Evolutionary conservation across 164 flowering plant species (phyloP).

Genomic region (Liquidambar formosana): DNA sequence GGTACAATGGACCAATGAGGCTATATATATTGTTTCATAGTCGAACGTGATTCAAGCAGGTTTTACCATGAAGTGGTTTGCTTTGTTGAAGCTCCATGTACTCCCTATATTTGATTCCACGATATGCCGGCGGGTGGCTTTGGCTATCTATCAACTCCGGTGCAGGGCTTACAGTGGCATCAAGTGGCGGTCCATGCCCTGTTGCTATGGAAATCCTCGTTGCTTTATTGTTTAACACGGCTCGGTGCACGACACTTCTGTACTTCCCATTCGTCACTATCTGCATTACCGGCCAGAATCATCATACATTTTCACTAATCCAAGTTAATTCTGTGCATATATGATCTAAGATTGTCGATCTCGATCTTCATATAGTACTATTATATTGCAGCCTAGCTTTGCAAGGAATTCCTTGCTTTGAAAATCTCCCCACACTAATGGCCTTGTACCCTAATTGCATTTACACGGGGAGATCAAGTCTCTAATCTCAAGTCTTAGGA

Average conservation of each 20-base stretch:
- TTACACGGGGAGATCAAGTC: no score
- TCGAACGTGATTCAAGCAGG: conserved; percentile 28
- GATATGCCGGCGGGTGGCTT: conserved; percentile 5
- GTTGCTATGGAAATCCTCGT: conserved; percentile 31
- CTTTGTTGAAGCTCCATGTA: conserved; percentile 29
- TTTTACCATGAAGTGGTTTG: conserved; percentile 25
- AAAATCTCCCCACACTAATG: no score
- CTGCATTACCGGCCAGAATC: conserved; percentile 8
- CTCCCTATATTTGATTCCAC: conserved; percentile 23
- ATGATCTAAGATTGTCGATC: no score
- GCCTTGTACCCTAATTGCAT: no score
- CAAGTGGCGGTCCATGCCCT: conserved; percentile 31
- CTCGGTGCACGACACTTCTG: conserved; percentile 31
- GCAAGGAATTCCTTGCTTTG: no score
- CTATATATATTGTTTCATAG: no score
- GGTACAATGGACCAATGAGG: no score
- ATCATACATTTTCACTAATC: no score
- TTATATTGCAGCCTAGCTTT: no score
- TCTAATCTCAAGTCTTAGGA: no score
- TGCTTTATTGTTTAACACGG: conserved; percentile 23
- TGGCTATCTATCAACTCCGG: conserved; percentile 18
- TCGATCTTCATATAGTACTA: no score
- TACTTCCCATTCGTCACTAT: conserved; percentile 30
- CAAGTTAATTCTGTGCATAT: no score
- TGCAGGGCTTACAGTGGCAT: conserved; percentile 29